phyloP scores from a whole-genome alignment of 345 rosid genomes.

The Anastatica hierochuntica region DNA sequence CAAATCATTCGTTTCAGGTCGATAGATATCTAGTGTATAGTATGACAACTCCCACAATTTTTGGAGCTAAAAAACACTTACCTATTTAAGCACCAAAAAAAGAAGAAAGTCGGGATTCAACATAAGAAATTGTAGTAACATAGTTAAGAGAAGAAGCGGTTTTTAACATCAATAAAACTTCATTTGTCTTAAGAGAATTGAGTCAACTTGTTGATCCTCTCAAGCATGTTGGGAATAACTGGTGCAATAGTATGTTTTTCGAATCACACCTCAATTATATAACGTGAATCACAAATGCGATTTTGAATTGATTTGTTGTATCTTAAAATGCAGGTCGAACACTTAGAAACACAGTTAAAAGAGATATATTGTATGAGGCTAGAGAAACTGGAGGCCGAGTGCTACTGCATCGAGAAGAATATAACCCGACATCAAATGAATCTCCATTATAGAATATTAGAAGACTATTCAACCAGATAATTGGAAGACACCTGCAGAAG shows the following conservation, averaged over 20 bases:
- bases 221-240: slow-evolving; percentile 86
- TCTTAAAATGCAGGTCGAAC: slow-evolving; percentile 58
- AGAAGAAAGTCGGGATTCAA: slow-evolving; percentile 37
- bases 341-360: slow-evolving; percentile 76
- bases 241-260: slow-evolving; percentile 61
- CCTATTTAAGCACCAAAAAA: slow-evolving; percentile 61
- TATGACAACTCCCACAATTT: slow-evolving; percentile 92
- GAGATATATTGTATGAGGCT: slow-evolving; percentile 77
- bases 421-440: slow-evolving; percentile 52
- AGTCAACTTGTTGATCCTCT: slow-evolving; percentile 87
- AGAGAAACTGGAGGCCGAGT: slow-evolving; percentile 69
- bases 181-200: slow-evolving; percentile 84
- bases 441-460: slow-evolving; percentile 87
- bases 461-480: slow-evolving; percentile 70
- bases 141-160: slow-evolving; percentile 94
- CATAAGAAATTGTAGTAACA: slow-evolving; percentile 57
- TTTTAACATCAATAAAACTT: slow-evolving; percentile 82
- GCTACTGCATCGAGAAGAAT: slow-evolving; percentile 95
- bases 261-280: not conserved
- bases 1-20: slow-evolving; percentile 36
- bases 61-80: slow-evolving; percentile 83
- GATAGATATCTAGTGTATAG: slow-evolving; percentile 89
- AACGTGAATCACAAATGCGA: not conserved
- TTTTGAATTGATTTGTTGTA: not conserved
- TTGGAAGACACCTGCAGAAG: slow-evolving; percentile 90